A percentile compares a stretch with the other conserved stretches of the same genome.
Evolutionary conservation across 148 eudicot species (phyloP).

Genomic region (Rhododendron williamsianum): DNA sequence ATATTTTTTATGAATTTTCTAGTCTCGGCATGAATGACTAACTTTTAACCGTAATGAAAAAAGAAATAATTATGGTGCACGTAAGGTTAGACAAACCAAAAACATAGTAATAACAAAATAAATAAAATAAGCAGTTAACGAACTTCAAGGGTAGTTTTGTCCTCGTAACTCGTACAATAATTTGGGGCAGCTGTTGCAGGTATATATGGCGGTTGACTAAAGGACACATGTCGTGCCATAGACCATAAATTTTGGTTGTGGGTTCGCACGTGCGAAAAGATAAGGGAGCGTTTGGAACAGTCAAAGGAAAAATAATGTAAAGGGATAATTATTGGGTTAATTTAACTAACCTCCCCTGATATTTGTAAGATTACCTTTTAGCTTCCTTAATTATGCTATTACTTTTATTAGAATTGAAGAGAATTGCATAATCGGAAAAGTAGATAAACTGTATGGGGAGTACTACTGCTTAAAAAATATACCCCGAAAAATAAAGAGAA

Average conservation of each 20-base stretch:
- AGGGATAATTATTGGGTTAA: background rate
- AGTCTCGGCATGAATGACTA: too few species aligned
- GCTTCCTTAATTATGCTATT: background rate
- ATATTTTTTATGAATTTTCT: too few species aligned
- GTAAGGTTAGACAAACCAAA: rapidly evolving
- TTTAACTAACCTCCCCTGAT: background rate
- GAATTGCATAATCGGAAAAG: too few species aligned
- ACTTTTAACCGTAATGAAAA: too few species aligned
- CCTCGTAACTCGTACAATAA: background rate
- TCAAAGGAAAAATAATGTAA: background rate
- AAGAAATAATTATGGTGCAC: too few species aligned
- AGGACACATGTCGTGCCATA: background rate
- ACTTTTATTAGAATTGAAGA: too few species aligned
- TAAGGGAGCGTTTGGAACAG: background rate
- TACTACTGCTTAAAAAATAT: too few species aligned
- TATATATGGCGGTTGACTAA: background rate
- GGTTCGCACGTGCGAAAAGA: background rate
- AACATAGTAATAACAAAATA: too few species aligned
- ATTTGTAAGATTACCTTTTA: background rate
- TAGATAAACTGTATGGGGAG: too few species aligned
- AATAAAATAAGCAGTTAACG: background rate
- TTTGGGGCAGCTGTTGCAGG: background rate
- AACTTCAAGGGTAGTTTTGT: slow-evolving; percentile 8
- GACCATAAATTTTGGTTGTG: background rate
- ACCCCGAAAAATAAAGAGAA: too few species aligned